Percentiles rank a stretch among this genome's conserved stretches.
These are phyloP conservation scores for Thermothelomyces thermophilus DNA, from an alignment of 2,329 filamentous ascomycete species.

Conservation along the genomic window DNA sequence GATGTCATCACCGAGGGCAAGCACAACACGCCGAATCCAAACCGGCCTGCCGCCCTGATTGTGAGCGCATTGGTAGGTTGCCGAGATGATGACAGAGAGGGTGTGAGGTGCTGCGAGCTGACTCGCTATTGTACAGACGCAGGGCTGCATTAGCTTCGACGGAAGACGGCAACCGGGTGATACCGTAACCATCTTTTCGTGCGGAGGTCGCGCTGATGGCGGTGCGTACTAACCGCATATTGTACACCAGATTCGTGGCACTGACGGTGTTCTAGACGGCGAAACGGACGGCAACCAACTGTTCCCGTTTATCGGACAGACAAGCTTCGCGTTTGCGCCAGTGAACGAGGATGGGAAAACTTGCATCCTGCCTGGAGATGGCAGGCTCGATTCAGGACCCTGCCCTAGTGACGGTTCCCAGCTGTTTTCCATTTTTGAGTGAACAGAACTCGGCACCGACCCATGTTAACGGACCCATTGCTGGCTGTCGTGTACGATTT, in stretches of 20 bases:
- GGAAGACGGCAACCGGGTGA: slow-evolving; percentile 37
- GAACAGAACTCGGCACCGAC: background rate
- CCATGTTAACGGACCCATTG: background rate
- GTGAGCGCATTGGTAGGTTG: slow-evolving; percentile 41
- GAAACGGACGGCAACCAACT: slow-evolving; percentile 43
- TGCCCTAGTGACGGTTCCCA: slow-evolving; percentile 29
- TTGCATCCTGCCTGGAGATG: slow-evolving; percentile 38
- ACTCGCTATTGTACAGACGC: slow-evolving; percentile 13
- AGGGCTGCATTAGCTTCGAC: slow-evolving; percentile 48
- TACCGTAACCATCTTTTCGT: slow-evolving; percentile 45
- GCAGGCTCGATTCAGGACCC: slow-evolving; percentile 26
- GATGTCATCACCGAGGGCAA: slow-evolving; percentile 44
- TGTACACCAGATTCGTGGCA: background rate
- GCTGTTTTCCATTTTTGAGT: slow-evolving; percentile 29
- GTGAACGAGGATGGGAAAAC: slow-evolving; percentile 36
- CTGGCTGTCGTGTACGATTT: background rate
- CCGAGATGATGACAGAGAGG: background rate
- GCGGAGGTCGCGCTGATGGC: slow-evolving; percentile 45
- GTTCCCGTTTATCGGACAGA: slow-evolving; percentile 39
- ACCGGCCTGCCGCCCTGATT: slow-evolving; percentile 33
- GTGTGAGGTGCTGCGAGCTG: background rate
- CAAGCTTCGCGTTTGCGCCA: slow-evolving; percentile 40
- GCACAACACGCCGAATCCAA: slow-evolving; percentile 40
- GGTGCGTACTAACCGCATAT: slow-evolving; percentile 27
- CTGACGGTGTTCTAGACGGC: slow-evolving; percentile 31